Evolutionary conservation across 139 green algal species (phyloP).

Genomic region (Ettlia oleoabundans): DNA sequence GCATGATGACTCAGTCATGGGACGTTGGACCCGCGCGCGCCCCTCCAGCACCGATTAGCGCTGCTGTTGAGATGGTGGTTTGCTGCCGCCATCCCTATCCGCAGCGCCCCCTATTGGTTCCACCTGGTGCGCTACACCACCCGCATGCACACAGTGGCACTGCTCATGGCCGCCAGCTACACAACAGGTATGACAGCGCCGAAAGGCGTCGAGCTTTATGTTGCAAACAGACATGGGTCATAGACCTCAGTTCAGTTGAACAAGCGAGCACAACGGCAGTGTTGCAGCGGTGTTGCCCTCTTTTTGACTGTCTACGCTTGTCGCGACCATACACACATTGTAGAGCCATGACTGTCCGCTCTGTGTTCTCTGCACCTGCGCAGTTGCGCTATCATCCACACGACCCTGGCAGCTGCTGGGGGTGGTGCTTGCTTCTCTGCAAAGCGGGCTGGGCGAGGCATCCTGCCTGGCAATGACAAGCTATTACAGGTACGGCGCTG

Average conservation of each 20-base stretch:
- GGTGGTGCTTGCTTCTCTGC: slow-evolving; percentile 57
- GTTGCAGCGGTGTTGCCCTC: too few species aligned
- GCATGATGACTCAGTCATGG: too few species aligned
- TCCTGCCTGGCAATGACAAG: slow-evolving; percentile 60
- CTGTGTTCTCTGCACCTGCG: not conserved
- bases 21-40: too few species aligned
- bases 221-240: not conserved
- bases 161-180: slow-evolving; percentile 61
- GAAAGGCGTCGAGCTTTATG: too few species aligned
- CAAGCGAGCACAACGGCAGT: too few species aligned
- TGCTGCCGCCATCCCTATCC: too few species aligned
- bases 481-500: slow-evolving; percentile 42
- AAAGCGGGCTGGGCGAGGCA: slow-evolving; percentile 70
- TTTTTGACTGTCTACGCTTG: too few species aligned
- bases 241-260: too few species aligned
- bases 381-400: slow-evolving; percentile 46
- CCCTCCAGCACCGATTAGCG: too few species aligned
- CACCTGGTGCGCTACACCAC: slow-evolving; percentile 51
- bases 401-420: slow-evolving; percentile 57
- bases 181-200: not conserved
- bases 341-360: not conserved
- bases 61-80: too few species aligned
- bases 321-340: too few species aligned
- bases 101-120: slow-evolving; percentile 58
- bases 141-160: slow-evolving; percentile 40